Evolutionary conservation across 2,329 filamentous ascomycete species (phyloP), one percentile per base, ranked within the genome.

Genomic region (Ciborinia camelliae): DNA sequence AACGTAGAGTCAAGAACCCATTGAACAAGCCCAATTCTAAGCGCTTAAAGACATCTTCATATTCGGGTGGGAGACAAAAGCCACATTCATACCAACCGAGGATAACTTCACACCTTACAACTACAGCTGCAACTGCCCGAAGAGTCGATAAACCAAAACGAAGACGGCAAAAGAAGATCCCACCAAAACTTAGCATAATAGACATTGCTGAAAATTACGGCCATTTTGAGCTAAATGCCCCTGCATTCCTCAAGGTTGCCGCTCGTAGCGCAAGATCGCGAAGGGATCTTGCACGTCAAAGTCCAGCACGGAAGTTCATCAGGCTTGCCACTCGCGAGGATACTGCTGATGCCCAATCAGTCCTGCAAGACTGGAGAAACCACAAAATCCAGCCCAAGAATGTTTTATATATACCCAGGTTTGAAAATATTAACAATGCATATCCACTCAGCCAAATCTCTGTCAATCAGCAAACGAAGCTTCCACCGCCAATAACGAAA

Each of bases 291-390:
- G 86, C 86, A 20, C 82, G 83, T 71, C 79, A 82, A 8, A 86
- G 81, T 62, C 85, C 84, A 1, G 76, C 76, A 0, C 78, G 72
- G 51, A 89, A 89, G 71, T 73, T 77, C n/a, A 86, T 89, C 66
- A 80, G 81, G 64, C 77, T 89, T n/a, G 84, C 83, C 28, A 86
- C 80, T 37, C 81, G 84, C n/a, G 77, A 78, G 68, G 86, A 89
- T 70, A 85, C 87, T 66, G 68, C 85, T 23, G 86, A 88, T 71
- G 85, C 81, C 1, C 76, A 80, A 12, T 79, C 79, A 9, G 77
- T 84, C 12, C 74, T 89, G 28, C 76, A 78, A 45, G 77, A 82
- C 60, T 89, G 86, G 86, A 84, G 77, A 70, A 74, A 72, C n/a
- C 71, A 72, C 10, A 72, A 58, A 32, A 74, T 75, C 30, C 35